phyloP scores from a whole-genome alignment of 2,329 filamentous ascomycete species.

The Hymenoscyphus occultus region DNA sequence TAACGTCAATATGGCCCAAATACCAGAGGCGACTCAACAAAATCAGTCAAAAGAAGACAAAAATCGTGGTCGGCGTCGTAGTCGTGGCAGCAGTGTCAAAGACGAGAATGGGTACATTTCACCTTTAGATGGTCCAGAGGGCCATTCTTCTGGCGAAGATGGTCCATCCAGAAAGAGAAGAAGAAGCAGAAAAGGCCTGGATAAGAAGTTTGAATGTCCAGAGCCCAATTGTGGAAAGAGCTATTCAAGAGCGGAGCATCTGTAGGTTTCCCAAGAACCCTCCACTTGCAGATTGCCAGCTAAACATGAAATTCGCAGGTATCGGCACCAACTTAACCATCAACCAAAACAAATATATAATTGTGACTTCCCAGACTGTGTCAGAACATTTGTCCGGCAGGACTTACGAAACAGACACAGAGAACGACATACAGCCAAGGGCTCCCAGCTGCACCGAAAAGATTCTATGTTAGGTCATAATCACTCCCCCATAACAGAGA shows the following conservation, averaged over 20 bases:
- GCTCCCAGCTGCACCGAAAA: constrained; percentile 72
- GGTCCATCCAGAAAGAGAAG: constrained; percentile 51
- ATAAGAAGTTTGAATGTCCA: constrained; percentile 81
- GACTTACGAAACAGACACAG: constrained; percentile 85
- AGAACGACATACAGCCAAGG: constrained; percentile 76
- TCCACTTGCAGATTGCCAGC: constrained; percentile 13
- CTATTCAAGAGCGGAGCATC: constrained; percentile 92
- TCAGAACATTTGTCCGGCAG: constrained; percentile 85
- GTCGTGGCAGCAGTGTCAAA: constrained; percentile 28
- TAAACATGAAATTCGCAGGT: constrained; percentile 41
- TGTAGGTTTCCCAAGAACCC: constrained; percentile 55
- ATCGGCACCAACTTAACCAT: constrained; percentile 94
- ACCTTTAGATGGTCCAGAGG: constrained; percentile 29
- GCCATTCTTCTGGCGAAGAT: constrained; percentile 35
- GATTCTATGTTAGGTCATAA: constrained; percentile 57
- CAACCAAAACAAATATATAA: constrained; percentile 92
- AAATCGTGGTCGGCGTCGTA: constrained; percentile 33
- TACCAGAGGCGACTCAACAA: constrained; percentile 27
- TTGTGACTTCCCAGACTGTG: constrained; percentile 89
- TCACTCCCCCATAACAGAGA: constrained; percentile 41
- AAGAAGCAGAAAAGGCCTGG: constrained; percentile 72
- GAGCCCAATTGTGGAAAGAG: constrained; percentile 89
- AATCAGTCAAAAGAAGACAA: constrained; percentile 31
- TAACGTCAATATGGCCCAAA: constrained; percentile 25
- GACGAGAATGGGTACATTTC: constrained; percentile 30